These are phyloP conservation scores for Teratosphaeria nubilosa DNA, from an alignment of 2,329 filamentous ascomycete species.

Conservation along the genomic window DNA sequence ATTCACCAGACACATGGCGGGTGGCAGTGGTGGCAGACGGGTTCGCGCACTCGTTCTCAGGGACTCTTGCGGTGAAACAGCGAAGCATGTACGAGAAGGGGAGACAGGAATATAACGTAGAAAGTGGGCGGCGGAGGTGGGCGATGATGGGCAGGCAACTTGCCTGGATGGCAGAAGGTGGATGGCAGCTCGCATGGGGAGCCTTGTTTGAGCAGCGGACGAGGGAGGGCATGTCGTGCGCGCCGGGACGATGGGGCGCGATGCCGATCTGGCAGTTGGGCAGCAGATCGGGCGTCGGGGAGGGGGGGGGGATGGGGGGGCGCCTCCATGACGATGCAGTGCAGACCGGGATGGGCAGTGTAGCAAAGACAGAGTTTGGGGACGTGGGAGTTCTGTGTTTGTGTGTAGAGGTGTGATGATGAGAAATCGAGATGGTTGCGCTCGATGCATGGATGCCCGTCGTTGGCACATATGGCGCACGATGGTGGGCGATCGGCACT, in stretches of 20 bases:
- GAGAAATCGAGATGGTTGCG: too few relatives aligned
- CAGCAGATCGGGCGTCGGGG: neutral
- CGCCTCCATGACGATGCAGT: neutral
- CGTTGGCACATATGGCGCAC: too few relatives aligned
- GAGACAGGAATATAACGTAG: neutral
- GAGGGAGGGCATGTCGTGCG: neutral
- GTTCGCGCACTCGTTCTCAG: neutral
- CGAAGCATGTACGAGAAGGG: neutral
- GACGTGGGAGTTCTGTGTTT: neutral
- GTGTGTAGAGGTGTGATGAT: too few relatives aligned
- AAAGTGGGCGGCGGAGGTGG: neutral
- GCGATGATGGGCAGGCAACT: neutral
- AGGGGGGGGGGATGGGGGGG: too few relatives aligned
- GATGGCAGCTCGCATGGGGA: neutral
- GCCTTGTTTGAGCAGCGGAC: neutral
- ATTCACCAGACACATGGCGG: conserved; percentile 35
- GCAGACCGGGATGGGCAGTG: neutral
- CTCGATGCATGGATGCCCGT: too few relatives aligned
- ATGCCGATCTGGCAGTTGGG: neutral
- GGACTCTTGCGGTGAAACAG: neutral
- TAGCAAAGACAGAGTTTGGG: neutral
- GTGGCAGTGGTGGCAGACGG: neutral
- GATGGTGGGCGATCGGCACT: too few relatives aligned
- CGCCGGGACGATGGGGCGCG: neutral
- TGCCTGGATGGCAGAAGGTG: neutral